phyloP scores from a whole-genome alignment of 495 filamentous ascomycete genomes.

The Penicillium coffeae region DNA sequence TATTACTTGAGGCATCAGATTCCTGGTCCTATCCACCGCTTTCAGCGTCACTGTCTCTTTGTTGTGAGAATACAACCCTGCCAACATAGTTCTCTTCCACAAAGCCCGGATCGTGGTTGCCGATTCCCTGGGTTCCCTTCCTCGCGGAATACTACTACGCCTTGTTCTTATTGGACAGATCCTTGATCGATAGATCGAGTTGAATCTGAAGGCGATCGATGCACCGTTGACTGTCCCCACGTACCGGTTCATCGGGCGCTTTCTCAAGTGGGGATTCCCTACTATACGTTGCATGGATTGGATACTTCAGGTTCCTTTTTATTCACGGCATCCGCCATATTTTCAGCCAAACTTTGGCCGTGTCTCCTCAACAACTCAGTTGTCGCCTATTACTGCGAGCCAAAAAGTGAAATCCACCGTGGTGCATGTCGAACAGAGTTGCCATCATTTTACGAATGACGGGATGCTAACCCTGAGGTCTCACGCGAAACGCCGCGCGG shows the following conservation, averaged over 20 bases:
- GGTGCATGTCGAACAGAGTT: slow-evolving; percentile 1
- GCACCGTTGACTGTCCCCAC: slow-evolving; percentile 10
- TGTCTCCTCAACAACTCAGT: no score
- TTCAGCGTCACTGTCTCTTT: slow-evolving; percentile 9
- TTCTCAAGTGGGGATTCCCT: not conserved
- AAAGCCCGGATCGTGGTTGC: not conserved
- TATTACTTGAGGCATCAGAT: slow-evolving; percentile 8
- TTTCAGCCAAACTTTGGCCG: no score
- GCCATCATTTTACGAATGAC: slow-evolving; percentile 4
- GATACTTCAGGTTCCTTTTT: not conserved
- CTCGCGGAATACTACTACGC: slow-evolving; percentile 4
- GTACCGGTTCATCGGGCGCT: slow-evolving; percentile 4
- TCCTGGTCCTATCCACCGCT: slow-evolving; percentile 10
- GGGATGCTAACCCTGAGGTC: slow-evolving; percentile 21
- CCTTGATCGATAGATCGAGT: slow-evolving; percentile 10
- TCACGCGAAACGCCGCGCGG: slow-evolving; percentile 5
- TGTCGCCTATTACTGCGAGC: no score
- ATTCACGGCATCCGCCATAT: not conserved
- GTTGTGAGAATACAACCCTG: slow-evolving; percentile 20
- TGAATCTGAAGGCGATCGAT: slow-evolving; percentile 7
- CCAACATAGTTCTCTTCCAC: slow-evolving; percentile 12
- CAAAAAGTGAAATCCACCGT: not conserved
- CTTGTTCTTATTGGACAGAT: not conserved
- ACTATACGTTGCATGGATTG: not conserved
- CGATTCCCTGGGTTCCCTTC: not conserved